Conservation (phyloP, 1,284 basidiomycete species). For the Sporisorium exsertum region DNA sequence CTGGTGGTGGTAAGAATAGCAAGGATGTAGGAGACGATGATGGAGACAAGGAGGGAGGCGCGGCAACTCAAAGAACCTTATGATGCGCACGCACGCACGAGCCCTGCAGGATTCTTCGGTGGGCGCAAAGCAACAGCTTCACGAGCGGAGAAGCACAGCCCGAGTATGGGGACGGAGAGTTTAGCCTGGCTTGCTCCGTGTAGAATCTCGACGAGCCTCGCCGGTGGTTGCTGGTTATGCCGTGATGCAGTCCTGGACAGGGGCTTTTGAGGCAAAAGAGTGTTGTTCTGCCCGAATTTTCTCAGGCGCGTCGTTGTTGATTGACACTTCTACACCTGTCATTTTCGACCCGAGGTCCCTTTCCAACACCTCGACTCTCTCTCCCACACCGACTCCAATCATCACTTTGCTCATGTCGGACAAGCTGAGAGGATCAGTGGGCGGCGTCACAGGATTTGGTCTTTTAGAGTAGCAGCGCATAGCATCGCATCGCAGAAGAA, state of each 20-base stretch:
- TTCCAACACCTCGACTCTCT: too few species aligned
- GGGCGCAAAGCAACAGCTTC: background rate
- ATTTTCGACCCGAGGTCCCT: background rate
- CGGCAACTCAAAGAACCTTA: too few species aligned
- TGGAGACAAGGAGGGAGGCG: background rate
- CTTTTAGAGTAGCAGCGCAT: constrained; percentile 3
- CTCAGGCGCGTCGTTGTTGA: constrained; percentile 12
- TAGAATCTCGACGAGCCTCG: constrained; percentile 39
- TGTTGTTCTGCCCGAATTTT: constrained; percentile 6
- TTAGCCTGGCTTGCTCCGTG: background rate
- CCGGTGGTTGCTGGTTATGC: too few species aligned
- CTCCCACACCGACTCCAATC: background rate
- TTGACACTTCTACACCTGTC: constrained; percentile 33
- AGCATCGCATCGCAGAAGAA: constrained; percentile 2
- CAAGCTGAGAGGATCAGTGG: background rate
- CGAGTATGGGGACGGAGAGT: background rate
- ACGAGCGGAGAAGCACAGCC: constrained; percentile 10
- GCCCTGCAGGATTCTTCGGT: background rate
- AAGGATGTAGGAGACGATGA: constrained; percentile 10
- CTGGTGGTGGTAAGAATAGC: background rate
- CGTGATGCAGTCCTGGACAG: background rate
- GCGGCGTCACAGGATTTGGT: background rate
- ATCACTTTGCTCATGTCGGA: background rate
- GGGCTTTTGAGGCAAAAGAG: background rate
- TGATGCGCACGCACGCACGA: constrained; percentile 1